Percentiles rank a stretch among this genome's conserved stretches.
Evolutionary conservation across 1,284 basidiomycete species (phyloP).

Genomic region (Neotropicomus parvogracilis): DNA sequence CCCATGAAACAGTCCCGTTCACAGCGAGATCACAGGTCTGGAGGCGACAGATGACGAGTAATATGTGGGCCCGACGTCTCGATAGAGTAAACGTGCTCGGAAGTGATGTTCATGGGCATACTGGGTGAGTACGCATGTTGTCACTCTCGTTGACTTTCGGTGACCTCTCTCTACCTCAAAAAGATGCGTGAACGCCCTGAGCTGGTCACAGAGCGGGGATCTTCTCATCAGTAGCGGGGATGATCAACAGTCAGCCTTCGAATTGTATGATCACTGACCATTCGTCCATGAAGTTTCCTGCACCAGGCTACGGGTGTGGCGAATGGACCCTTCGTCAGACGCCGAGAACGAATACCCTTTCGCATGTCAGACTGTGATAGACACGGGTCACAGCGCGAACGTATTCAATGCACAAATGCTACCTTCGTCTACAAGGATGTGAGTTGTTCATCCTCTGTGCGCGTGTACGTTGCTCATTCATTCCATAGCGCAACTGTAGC

Average conservation of each 20-base stretch:
- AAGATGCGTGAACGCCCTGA: conserved; percentile 83
- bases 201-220: conserved; percentile 76
- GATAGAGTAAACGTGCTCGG: conserved; percentile 66
- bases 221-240: conserved; percentile 78
- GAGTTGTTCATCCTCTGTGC: conserved; percentile 23
- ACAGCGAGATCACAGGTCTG: conserved; percentile 27
- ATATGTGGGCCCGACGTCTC: conserved; percentile 31
- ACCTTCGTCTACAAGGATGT: conserved; percentile 69
- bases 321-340: conserved; percentile 41
- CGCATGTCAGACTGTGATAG: conserved; percentile 57
- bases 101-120: conserved; percentile 53
- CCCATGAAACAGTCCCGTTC: conserved; percentile 14
- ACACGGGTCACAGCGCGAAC: conserved; percentile 80
- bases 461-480: conserved; percentile 9
- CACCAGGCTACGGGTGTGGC: conserved; percentile 66
- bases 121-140: conserved; percentile 45
- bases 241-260: conserved; percentile 66
- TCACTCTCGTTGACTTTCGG: not conserved
- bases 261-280: conserved; percentile 20
- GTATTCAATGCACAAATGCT: conserved; percentile 88
- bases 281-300: conserved; percentile 21
- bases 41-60: conserved; percentile 25
- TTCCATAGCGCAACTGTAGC: conserved; percentile 65
- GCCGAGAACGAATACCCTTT: conserved; percentile 50
- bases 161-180: not conserved